Evolutionary conservation across 768 basidiomycete genomes (phyloP), one percentile per base, ranked within the genome.

Genomic region (Boletus pseudo-olivaceus): DNA sequence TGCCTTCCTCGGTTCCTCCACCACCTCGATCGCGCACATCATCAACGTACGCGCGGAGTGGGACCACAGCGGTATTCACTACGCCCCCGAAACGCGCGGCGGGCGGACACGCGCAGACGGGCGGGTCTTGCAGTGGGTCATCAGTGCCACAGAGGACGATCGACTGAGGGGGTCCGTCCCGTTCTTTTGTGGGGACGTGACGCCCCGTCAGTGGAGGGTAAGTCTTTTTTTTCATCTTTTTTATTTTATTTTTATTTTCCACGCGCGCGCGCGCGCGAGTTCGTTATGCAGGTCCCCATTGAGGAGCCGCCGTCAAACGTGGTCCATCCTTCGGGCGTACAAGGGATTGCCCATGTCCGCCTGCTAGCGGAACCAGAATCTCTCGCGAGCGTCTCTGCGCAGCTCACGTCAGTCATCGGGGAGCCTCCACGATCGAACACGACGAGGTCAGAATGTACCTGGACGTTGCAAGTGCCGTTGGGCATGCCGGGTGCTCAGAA

Each of bases 101-200:
- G 87, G 88, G 11, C 73, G 88, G 7, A 74, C 68, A 34, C 74
- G 82, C 26, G 67, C 75, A 0, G 84, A 88, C 53, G 86, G 85
- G 2, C 69, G 73, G 33, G 68, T 75, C 12, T 56, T 90, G 43
- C 66, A 79, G 61, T 89, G 87, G 86, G 62, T 83, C 38, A 78
- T 87, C 37, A 78, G 73, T 3, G 67, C 72, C 4, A 74, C 83
- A 1, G 57, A 56, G 7, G 55, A 62, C 48, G 26, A 35, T 11
- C 49, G 49, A 42, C 33, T 58, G 42, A 60, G 68, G 11, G 77
- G 78, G 2, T 59, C 62, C 1, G 66, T 83, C 17, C 87, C 88
- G 7, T 90, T 90, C 63, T 90, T 85, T 67, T 90, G 88, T 60
- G 85, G 85, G 12, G 88, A 90, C 62, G 70, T 87, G 3, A 88